phyloP scores from a whole-genome alignment of 2,329 filamentous ascomycete genomes.

The Rhynchosporium secalis region DNA sequence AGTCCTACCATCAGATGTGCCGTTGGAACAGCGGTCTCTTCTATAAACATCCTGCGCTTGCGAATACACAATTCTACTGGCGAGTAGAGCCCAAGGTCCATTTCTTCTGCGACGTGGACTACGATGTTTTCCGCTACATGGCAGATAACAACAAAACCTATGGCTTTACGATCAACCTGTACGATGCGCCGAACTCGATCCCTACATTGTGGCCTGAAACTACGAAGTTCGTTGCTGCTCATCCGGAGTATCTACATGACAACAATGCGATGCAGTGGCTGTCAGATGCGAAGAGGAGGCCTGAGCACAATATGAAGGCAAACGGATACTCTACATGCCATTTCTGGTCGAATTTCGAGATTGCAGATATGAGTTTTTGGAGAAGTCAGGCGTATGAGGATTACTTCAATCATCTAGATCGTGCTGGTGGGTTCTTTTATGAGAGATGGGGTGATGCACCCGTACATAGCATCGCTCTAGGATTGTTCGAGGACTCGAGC shows the following conservation, averaged over 20 bases:
- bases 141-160: slow-evolving; percentile 98
- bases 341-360: slow-evolving; percentile 99
- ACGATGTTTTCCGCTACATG: slow-evolving; percentile 98
- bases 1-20: slow-evolving; percentile 98
- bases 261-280: slow-evolving; percentile 90
- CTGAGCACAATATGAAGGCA: slow-evolving; percentile 76
- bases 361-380: slow-evolving; percentile 92
- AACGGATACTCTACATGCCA: slow-evolving; percentile 97
- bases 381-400: slow-evolving; percentile 86
- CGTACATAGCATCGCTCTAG: slow-evolving; percentile 90
- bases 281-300: slow-evolving; percentile 72
- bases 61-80: slow-evolving; percentile 90
- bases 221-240: slow-evolving; percentile 80
- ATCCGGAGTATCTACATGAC: slow-evolving; percentile 76
- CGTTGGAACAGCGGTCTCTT: slow-evolving; percentile 98
- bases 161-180: slow-evolving; percentile 96
- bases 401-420: slow-evolving; percentile 94
- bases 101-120: slow-evolving; percentile 98
- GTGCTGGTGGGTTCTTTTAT: slow-evolving; percentile 96
- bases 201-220: slow-evolving; percentile 95
- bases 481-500: slow-evolving; percentile 84
- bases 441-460: slow-evolving; percentile 98
- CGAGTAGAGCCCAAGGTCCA: slow-evolving; percentile 97
- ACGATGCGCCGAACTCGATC: slow-evolving; percentile 86
- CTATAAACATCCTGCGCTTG: slow-evolving; percentile 90